Evolutionary conservation across 1,284 basidiomycete species (phyloP).

Genomic region (Malassezia brasiliensis): DNA sequence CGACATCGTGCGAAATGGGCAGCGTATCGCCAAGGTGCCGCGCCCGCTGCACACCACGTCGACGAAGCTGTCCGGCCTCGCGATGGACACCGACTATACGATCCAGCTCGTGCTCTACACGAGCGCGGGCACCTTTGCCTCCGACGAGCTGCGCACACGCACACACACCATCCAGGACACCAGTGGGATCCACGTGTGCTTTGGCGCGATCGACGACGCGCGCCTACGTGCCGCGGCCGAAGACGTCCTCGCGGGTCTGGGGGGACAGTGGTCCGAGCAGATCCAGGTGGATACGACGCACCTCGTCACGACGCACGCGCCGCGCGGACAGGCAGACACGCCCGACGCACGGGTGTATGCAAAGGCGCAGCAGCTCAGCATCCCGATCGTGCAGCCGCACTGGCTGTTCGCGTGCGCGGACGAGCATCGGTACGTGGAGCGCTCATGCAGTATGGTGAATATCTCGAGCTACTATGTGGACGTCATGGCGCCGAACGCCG

Average conservation of each 20-base stretch:
- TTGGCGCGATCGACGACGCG: slow-evolving; percentile 30
- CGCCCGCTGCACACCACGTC: slow-evolving; percentile 41
- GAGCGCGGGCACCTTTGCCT: slow-evolving; percentile 37
- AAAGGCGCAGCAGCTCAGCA: slow-evolving; percentile 44
- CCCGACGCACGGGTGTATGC: slow-evolving; percentile 16
- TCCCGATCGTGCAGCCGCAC: slow-evolving; percentile 45
- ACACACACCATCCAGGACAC: slow-evolving; percentile 45
- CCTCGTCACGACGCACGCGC: slow-evolving; percentile 28
- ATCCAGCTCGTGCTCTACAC: slow-evolving; percentile 46
- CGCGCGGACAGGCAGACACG: not conserved
- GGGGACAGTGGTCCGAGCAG: slow-evolving; percentile 62
- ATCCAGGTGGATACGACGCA: slow-evolving; percentile 63
- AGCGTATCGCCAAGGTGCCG: slow-evolving; percentile 41
- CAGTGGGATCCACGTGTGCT: slow-evolving; percentile 42
- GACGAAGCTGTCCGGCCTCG: slow-evolving; percentile 43
- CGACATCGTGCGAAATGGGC: slow-evolving; percentile 43
- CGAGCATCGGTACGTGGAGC: slow-evolving; percentile 29
- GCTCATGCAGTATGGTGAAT: slow-evolving; percentile 33
- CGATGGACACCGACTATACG: slow-evolving; percentile 41
- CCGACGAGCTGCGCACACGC: slow-evolving; percentile 28
- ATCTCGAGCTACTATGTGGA: slow-evolving; percentile 44
- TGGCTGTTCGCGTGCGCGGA: slow-evolving; percentile 46
- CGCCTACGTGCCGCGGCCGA: slow-evolving; percentile 28
- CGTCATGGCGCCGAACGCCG: slow-evolving; percentile 38
- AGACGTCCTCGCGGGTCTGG: slow-evolving; percentile 26